Base-by-base conservation (phyloP, 75 land plant species). In the Sequoiadendron giganteum region DNA sequence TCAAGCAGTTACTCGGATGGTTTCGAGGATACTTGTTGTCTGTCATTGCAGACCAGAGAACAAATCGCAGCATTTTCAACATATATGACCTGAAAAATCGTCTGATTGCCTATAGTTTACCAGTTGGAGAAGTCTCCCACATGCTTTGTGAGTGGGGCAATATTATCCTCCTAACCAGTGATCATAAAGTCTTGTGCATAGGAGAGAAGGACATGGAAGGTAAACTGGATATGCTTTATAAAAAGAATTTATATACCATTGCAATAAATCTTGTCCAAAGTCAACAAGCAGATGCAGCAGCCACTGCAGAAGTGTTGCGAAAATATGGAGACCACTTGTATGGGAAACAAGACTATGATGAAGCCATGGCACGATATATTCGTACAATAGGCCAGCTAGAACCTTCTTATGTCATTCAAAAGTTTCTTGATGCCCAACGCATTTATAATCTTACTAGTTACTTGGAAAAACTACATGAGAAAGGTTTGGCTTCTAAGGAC, bases 201-300 rank as follows among this genome's bases (percentile, higher is more conserved):
- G 96, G 93, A 48, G 99, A 98, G 87, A 98, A 98, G 90, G 99
- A 98, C 89, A 98, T 97, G 99, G 98, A 95, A 73, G 97, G 99
- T 89, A 98, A 98, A 90, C 90, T 98, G 86, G 99, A 96, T 91
- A 93, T 98, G 98, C 95, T 98, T 19, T 98, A 95, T 87, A 95
- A 95, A 88, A 98, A 97, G 88, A 98, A 95, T 90, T 92, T 97
- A 43, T 98, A 98, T 87, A 93, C 99, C 54, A 94, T 98, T 58
- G 99, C 99, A 40, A 97, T 98, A 65, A 98, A 96, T 90, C 96
- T 98, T 88, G 99, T 98, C 13, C 99, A 98, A 73, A 98, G 95
- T 73, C 97, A 97, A 90, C 98, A 98, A 89, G 95, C 99, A 87
- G 99, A 98, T 94, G 97, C 98, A 78, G 96, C 93, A 76, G 99